Evolutionary conservation across 2,329 filamentous ascomycete species (phyloP), one percentile per base, ranked within the genome.

Genomic region (Clonostachys byssicola): DNA sequence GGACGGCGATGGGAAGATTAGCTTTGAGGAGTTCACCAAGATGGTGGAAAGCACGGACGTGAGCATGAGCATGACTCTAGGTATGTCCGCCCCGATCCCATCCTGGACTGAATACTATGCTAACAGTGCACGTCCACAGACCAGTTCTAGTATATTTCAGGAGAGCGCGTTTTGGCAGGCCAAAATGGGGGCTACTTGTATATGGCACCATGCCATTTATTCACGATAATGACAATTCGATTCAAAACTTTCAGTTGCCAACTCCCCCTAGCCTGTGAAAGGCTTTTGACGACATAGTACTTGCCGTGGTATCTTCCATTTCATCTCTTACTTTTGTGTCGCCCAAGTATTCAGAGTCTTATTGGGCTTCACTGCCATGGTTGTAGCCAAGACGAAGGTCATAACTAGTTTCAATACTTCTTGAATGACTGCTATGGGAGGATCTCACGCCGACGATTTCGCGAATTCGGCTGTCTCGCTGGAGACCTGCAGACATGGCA

Each of bases 1-100:
- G 58, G 94, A 99, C 70, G 85, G 85, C 51, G 94, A 99, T 67
- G 94, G 94, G 61, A 95, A 95, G 79, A 97, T 99, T 68, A 96
- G 90, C 75, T 99, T 99, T 61, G 91, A 97, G 71, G 94, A 99
- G 78, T 99, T 99, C 66, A 92, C 85, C 51, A 90, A 94, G 74
- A 97, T 99, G 92, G 94, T 99, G 45, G 92, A 96, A 79, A 95
- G 88, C 66, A 97, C 92, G 48, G 83, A 87, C 60, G 78, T 87
- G 56, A 85, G 81, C 72, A 84, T 85, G 78, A 86, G 81, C 72
- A 86, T 87, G 83, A 87, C 83, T 57, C 72, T 87, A 61, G 82
- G 83, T 84, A 62, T 68, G 76, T 75, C n/a, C 9, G 8, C 23
- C 23, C 9, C 23, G 23, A 30, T 8, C 9, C 9, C 9, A 30